Evolutionary conservation across 2,329 filamentous ascomycete genomes (phyloP), one percentile per base, ranked within the genome.

Genomic region (Aaosphaeria arxii): DNA sequence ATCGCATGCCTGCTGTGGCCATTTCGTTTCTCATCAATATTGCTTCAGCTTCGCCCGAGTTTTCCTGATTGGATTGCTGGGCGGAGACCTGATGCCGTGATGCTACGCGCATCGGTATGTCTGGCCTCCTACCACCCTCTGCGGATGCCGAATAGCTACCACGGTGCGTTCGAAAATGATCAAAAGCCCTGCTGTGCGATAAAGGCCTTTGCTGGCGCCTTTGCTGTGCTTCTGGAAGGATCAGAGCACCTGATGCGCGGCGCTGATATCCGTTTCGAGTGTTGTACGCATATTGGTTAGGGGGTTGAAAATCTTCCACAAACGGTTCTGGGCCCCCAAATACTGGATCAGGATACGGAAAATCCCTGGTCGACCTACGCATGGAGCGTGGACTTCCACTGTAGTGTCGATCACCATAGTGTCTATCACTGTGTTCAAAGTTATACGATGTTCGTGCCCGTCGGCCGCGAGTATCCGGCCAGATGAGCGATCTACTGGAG

Each of bases 21-120:
- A 55, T 44, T 44, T 69, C 66, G 41, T 53, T 53, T 30, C 60
- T 56, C 64, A 70, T 64, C 43, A 60, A 30, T 29, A 42, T 51
- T 40, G 46, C 55, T 50, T 61, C 66, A 29, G 48, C 59, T 6
- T 60, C 58, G 1, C 59, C 63, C 5, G 58, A 58, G 35, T 70
- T 70, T 45, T 71, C 68, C 42, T 70, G 68, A 35, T 70, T 54
- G 5, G 56, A 54, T 50, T 62, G 58, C 17, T 56, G 58, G 3
- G 54, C 40, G 2, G 53, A 55, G 4, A 66, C 38, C 7, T 39
- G 55, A 5, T 17, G 56, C 4, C 43, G 39, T 7, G 40, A 44
- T 7, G 43, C 30, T 3, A 24, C 36, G 31, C 47, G 46, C 5
- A 29, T 17, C 28, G 41, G 39, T 3, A 44, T 55, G 9, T 45